Evolutionary conservation across 495 filamentous ascomycete genomes (phyloP).

Genomic region (Diplogelasinospora grovesii): DNA sequence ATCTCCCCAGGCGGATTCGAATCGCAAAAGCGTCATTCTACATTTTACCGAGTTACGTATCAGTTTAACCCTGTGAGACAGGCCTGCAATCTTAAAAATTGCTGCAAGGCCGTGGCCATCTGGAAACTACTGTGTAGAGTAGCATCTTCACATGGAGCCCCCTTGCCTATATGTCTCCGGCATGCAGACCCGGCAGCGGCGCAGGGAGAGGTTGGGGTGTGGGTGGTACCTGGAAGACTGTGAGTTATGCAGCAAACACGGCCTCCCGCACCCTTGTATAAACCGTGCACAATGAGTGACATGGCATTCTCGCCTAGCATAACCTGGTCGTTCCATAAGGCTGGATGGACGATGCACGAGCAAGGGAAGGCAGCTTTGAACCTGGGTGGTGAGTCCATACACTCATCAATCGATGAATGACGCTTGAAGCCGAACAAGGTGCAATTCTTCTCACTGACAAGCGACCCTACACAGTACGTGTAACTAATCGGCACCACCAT

Average conservation of each 20-base stretch:
- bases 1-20: too few species aligned
- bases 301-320: neutral
- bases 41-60: too few species aligned
- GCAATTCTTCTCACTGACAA: too few species aligned
- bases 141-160: conserved; percentile 5
- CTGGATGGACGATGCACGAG: conserved; percentile 7
- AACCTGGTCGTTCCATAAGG: conserved; percentile 17
- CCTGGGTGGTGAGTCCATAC: too few species aligned
- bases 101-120: too few species aligned
- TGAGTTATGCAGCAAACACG: conserved; percentile 8
- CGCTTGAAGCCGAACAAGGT: too few species aligned
- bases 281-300: conserved; percentile 8
- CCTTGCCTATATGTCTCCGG: conserved; percentile 14
- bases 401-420: neutral
- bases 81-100: too few species aligned
- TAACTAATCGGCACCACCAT: too few species aligned
- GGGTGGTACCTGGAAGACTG: neutral
- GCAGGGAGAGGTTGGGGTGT: neutral
- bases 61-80: too few species aligned
- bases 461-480: too few species aligned
- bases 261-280: conserved; percentile 7
- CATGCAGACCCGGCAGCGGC: conserved; percentile 16
- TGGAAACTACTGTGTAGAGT: too few species aligned
- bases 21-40: too few species aligned
- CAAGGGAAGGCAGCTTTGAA: neutral